Evolutionary conservation across 495 filamentous ascomycete genomes (phyloP).

Genomic region (Penicillium cataractarum): DNA sequence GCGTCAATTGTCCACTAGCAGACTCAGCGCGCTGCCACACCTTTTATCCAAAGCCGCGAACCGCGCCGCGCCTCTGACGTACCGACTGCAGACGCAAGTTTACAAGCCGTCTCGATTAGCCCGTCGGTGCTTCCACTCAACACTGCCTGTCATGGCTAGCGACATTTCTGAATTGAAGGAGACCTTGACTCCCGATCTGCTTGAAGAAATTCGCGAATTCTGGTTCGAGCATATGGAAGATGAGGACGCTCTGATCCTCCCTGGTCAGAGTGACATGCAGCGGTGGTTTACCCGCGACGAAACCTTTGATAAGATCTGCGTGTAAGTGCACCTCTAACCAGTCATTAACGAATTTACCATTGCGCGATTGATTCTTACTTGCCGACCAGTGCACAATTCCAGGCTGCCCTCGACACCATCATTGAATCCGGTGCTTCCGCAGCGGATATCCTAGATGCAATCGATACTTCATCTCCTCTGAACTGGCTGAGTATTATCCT

Average conservation of each 20-base stretch:
- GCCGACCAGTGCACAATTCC: constrained; percentile 29
- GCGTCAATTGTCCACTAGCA: neutral
- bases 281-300: constrained; percentile 34
- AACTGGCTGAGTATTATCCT: constrained; percentile 34
- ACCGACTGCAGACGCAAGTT: neutral
- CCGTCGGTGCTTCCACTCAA: constrained; percentile 13
- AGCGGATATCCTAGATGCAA: constrained; percentile 26
- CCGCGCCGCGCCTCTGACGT: neutral
- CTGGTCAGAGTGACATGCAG: constrained; percentile 22
- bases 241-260: constrained; percentile 24
- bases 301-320: constrained; percentile 34
- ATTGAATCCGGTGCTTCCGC: constrained; percentile 21
- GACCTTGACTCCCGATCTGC: constrained; percentile 27
- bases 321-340: constrained; percentile 23
- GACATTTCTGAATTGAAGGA: constrained; percentile 16
- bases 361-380: neutral
- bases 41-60: neutral
- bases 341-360: neutral
- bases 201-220: constrained; percentile 26
- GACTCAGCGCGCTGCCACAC: neutral
- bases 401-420: constrained; percentile 31
- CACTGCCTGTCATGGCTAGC: constrained; percentile 8
- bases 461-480: constrained; percentile 21
- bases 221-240: constrained; percentile 29
- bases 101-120: neutral